Evolutionary conservation across 345 rosid species (phyloP), one percentile per base, ranked within the genome.

Genomic region (Eutrema japonicum): DNA sequence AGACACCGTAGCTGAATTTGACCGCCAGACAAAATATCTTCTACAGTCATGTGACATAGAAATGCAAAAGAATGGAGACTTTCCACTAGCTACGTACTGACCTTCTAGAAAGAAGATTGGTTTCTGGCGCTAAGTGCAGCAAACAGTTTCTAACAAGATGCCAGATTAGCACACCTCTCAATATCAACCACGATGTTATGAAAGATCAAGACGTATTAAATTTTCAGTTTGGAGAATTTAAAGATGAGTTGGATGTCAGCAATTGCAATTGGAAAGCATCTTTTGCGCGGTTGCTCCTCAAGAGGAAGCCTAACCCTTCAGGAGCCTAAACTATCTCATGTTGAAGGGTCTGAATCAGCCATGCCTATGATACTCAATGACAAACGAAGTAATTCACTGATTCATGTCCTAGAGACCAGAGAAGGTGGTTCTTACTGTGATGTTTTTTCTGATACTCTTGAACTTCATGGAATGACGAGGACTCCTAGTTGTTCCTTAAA

Each of bases 241-340:
- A 72, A 45, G 62, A 72, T 58, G 70, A 66, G 35, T 13, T 52
- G 40, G 51, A 37, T 65, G 73, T 60, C 64, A 72, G 73, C 58
- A 60, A 66, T 72, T 71, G 51, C 43, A 51, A n/a, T 36, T 58
- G 65, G 59, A 38, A 60, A 66, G 2, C 69, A 58, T 66, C 64
- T 66, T 35, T 50, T 77, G 65, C 77, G 65, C 45, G 81, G 77
- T 59, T 77, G 70, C 59, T 65, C 81, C 22, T 59, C 81, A 45
- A 66, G 70, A 58, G 64, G 8, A 22, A 72, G 56, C 53, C 64
- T 66, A 43, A 37, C 63, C 26, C 63, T 56, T 56, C 30, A 77
- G 14, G 72, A 77, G 62, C 42, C 67, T 56, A 35, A 13, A 48
- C 64, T 49, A 47, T 40, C 55, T 70, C 29, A 49, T 55, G 62